Percentiles rank a stretch among this genome's conserved stretches.
Evolutionary conservation across 257 asterid genomes (phyloP).

Genomic region (Craterostigma plantagineum): DNA sequence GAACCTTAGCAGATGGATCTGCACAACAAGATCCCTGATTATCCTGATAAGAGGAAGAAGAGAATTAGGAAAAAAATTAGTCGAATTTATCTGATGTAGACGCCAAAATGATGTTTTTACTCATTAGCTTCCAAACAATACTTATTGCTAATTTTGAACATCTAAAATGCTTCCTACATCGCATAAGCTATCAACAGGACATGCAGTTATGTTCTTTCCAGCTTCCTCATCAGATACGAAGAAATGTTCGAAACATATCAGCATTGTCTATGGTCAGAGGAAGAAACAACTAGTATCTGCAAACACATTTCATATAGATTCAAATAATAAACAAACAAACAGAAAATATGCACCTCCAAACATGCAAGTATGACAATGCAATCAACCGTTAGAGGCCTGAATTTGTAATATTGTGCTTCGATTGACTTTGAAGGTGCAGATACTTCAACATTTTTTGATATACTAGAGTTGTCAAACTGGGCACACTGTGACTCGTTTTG

Average conservation of each 20-base stretch:
- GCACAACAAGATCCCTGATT: slow-evolving; percentile 49
- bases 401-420: slow-evolving; percentile 52
- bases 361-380: slow-evolving; percentile 43
- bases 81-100: slow-evolving; percentile 2
- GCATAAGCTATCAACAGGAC: no score
- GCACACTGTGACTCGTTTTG: slow-evolving; percentile 18
- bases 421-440: slow-evolving; percentile 32
- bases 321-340: not conserved
- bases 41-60: slow-evolving; percentile 24
- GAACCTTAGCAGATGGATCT: slow-evolving; percentile 69
- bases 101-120: no score
- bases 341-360: slow-evolving; percentile 22
- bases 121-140: no score
- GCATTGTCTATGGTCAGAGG: no score
- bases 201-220: no score
- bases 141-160: no score
- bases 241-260: no score
- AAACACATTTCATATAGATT: slow-evolving; percentile 3
- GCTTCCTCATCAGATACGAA: no score
- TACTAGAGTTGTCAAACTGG: slow-evolving; percentile 19
- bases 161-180: no score
- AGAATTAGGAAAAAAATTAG: slow-evolving; percentile 2
- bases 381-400: slow-evolving; percentile 60
- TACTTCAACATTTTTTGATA: slow-evolving; percentile 24
- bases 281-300: slow-evolving; percentile 2